Evolutionary conservation across 441 rosid species (phyloP).

Genomic region (Eruca vesicaria): DNA sequence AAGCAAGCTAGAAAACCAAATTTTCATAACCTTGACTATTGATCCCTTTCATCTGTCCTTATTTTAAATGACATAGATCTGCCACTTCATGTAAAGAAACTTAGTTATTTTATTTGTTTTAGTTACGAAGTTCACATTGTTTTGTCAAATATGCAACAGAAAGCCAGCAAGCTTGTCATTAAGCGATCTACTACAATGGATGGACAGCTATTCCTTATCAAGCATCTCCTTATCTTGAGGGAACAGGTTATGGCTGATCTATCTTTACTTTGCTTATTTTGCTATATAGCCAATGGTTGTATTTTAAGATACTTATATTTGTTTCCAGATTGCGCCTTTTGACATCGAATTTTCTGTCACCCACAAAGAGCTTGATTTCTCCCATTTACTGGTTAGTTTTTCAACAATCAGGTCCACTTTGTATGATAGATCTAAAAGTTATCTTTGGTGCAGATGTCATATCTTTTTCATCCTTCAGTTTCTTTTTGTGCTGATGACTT

Average conservation of each 20-base stretch:
- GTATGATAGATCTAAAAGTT: slow-evolving; percentile 1
- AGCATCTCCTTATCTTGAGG: slow-evolving; percentile 86
- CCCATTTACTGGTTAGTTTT: slow-evolving; percentile 91
- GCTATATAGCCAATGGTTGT: slow-evolving; percentile 7
- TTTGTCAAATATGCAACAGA: slow-evolving; percentile 47
- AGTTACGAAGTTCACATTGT: slow-evolving; percentile 1
- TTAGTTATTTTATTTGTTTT: background rate
- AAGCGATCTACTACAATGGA: slow-evolving; percentile 87
- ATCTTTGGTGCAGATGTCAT: background rate
- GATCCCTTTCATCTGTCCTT: background rate
- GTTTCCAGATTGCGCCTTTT: slow-evolving; percentile 85
- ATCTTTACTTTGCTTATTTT: slow-evolving; percentile 25
- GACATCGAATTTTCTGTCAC: slow-evolving; percentile 96
- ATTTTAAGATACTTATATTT: slow-evolving; percentile 20
- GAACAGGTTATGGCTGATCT: slow-evolving; percentile 68
- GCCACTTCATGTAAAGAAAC: background rate
- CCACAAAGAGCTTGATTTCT: slow-evolving; percentile 97
- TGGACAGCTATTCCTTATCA: slow-evolving; percentile 91
- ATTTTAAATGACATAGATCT: slow-evolving; percentile 4
- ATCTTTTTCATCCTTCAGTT: slow-evolving; percentile 5
- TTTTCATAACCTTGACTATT: slow-evolving; percentile 14
- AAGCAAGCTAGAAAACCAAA: slow-evolving; percentile 39
- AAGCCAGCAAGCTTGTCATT: slow-evolving; percentile 83
- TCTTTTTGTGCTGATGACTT: slow-evolving; percentile 13
- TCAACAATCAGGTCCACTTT: slow-evolving; percentile 10